These are phyloP conservation scores for Ogataea haglerorum DNA, from an alignment of 805 yeast species.

Conservation along the genomic window DNA sequence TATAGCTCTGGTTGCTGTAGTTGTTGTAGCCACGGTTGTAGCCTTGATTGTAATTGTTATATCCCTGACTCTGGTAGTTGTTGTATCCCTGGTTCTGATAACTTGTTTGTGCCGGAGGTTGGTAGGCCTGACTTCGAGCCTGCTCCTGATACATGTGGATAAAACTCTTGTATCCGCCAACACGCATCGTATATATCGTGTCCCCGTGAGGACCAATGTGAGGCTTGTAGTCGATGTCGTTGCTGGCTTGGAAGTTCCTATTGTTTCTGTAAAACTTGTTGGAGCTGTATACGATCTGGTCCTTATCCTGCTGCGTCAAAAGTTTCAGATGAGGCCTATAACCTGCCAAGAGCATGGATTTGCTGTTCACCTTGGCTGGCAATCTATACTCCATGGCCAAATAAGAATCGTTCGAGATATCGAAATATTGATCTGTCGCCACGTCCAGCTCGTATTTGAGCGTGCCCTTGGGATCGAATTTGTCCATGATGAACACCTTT, in stretches of 20 bases:
- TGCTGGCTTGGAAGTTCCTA: conserved; percentile 23
- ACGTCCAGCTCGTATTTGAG: conserved; percentile 44
- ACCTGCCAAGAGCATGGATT: conserved; percentile 83
- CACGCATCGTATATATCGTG: conserved; percentile 43
- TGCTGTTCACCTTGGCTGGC: conserved; percentile 61
- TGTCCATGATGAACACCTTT: conserved; percentile 35
- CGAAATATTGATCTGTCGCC: conserved; percentile 35
- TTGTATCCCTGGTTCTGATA: conserved; percentile 12
- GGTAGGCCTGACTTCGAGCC: conserved; percentile 19
- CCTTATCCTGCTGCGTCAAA: conserved; percentile 67
- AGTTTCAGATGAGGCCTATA: conserved; percentile 60
- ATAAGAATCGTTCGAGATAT: conserved; percentile 38
- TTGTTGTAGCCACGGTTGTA: conserved; percentile 4
- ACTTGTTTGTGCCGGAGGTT: conserved; percentile 18
- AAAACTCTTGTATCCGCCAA: conserved; percentile 50
- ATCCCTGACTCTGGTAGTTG: conserved; percentile 7
- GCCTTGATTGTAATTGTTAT: conserved; percentile 4
- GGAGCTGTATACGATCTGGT: conserved; percentile 49
- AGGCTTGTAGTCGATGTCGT: conserved; percentile 34
- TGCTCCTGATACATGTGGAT: conserved; percentile 33
- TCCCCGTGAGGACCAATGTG: conserved; percentile 51
- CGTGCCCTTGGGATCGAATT: conserved; percentile 35
- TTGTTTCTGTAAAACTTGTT: conserved; percentile 34
- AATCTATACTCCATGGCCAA: conserved; percentile 50
- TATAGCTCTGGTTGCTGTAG: conserved; percentile 7